Conservation (phyloP, 352 stramenopile species). For the Globisporangium cylindrosporum region DNA sequence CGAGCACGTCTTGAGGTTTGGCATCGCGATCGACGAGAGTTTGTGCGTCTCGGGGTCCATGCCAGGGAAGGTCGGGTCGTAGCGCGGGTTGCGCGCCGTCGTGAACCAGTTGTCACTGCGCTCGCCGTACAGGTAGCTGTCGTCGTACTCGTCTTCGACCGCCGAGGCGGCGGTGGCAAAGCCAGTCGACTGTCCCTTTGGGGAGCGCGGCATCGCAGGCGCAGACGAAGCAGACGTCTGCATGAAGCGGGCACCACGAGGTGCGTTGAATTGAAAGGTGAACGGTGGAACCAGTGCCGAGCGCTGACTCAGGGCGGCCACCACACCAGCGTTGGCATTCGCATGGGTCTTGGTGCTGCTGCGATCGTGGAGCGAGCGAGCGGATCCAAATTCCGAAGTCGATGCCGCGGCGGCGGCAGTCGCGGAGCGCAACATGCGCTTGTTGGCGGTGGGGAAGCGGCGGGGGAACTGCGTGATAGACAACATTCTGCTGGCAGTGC, state of each 20-base stretch:
- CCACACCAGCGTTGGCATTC: conserved; percentile 4
- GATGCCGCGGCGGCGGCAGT: conserved; percentile 12
- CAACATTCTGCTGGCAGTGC: conserved; percentile 39
- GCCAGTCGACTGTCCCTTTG: conserved; percentile 14
- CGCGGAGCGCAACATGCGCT: conserved; percentile 38
- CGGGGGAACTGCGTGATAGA: conserved; percentile 80
- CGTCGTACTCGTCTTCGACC: conserved; percentile 40
- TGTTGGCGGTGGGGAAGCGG: conserved; percentile 72
- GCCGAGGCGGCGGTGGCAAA: conserved; percentile 21
- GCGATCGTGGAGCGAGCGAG: conserved; percentile 15
- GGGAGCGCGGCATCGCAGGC: conserved; percentile 9
- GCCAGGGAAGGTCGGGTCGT: conserved; percentile 58
- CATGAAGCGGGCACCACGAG: conserved; percentile 13
- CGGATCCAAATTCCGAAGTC: background rate
- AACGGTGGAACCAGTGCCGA: background rate
- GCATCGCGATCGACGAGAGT: conserved; percentile 71
- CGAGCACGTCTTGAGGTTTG: conserved; percentile 81
- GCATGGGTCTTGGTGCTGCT: background rate
- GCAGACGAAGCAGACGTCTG: conserved; percentile 10
- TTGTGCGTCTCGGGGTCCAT: conserved; percentile 34
- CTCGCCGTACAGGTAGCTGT: conserved; percentile 55
- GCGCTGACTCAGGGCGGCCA: conserved; percentile 16
- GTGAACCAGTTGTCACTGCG: conserved; percentile 76
- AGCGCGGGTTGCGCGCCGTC: conserved; percentile 51
- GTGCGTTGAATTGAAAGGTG: conserved; percentile 5